Base-by-base conservation (phyloP, 163 green algal genomes). In the Scenedesmus sp. region DNA sequence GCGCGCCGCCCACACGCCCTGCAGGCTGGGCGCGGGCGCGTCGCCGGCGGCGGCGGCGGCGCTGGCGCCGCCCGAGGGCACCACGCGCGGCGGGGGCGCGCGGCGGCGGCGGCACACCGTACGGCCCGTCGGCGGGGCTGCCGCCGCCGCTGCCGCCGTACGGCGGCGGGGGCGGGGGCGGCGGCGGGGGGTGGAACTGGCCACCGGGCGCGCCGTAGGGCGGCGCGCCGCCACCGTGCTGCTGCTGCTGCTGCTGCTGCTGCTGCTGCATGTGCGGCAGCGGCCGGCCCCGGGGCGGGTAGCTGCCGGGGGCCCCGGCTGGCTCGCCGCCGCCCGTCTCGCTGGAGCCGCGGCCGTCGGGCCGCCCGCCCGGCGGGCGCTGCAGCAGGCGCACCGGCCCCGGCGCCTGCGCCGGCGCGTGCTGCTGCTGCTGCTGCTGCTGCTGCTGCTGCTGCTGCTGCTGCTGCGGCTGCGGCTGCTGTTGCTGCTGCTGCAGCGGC, bases 391-490 rank as follows among this genome's bases (percentile, higher is more conserved):
- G 57, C 0, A 67, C 48, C 22, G n/a, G n/a, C n/a, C 63, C 63
- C 4, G 56, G 56, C 17, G 3, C 22, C 39, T 15, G 39, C 22
- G 56, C n/a, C n/a, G 22, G n/a, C 44, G 24, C n/a, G n/a, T n/a
- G 39, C 39, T 47, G 39, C 39, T 47, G 14, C 4, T 44, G 69
- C 53, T 67, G 69, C 54, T 77, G 69, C 50, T 57, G 65, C 47
- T 74, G 69, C 69, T 77, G 42, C n/a, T 62, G 34, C 1, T 72
- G 11, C 1, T 45, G 63, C 63, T 72, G 56, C n/a, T 63, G 56
- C 48, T 53, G 9, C 6, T 54, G 60, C 31, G 31, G 36, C 17
- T 26, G 60, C 15, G 5, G 10, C 18, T 33, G 34, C 26, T 29
- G 63, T 17, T 17, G 54, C 39, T n/a, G 22, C 34, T 53, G 28